Conservation (phyloP, 1,284 basidiomycete species). For the Flammula alnicola region DNA sequence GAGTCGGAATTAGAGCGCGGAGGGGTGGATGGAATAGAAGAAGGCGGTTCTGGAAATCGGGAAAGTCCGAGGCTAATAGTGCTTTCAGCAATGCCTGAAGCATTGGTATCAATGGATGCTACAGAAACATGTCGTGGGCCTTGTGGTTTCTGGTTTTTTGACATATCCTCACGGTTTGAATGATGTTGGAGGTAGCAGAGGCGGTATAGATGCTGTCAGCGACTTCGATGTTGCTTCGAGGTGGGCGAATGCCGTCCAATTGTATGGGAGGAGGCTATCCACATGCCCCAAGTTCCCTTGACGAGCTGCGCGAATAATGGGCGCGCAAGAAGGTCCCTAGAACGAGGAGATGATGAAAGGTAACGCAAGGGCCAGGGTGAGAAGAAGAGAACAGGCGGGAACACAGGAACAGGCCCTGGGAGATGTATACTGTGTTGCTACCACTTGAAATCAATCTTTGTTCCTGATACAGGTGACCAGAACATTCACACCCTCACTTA, state of each 20-base stretch:
- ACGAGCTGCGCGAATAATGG: neutral
- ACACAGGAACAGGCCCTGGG: slow-evolving; percentile 1
- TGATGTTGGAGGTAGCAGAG: neutral
- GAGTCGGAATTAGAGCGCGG: slow-evolving; percentile 31
- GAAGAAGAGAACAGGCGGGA: neutral
- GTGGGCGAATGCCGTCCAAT: slow-evolving; percentile 2
- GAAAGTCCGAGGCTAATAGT: slow-evolving; percentile 54
- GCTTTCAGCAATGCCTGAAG: slow-evolving; percentile 58
- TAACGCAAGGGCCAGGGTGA: neutral
- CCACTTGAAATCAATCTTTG: slow-evolving; percentile 10
- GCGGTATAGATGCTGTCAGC: slow-evolving; percentile 4
- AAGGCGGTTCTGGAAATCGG: slow-evolving; percentile 47
- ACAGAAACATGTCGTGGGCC: slow-evolving; percentile 37
- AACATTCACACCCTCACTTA: neutral
- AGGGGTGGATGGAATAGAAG: slow-evolving; percentile 41
- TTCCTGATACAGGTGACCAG: slow-evolving; percentile 7
- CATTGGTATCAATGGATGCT: slow-evolving; percentile 50
- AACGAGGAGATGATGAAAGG: too few species aligned
- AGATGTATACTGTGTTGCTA: neutral
- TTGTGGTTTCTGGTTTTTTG: slow-evolving; percentile 9
- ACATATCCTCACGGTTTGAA: slow-evolving; percentile 13
- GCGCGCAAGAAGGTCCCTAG: neutral
- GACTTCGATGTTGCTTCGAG: slow-evolving; percentile 6
- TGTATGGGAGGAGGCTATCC: neutral
- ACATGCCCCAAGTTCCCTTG: slow-evolving; percentile 7